A percentile compares a stretch with the other conserved stretches of the same genome.
These are phyloP conservation scores for Aureobasidium mangrovei DNA, from an alignment of 2,329 filamentous ascomycete species.

Conservation along the genomic window DNA sequence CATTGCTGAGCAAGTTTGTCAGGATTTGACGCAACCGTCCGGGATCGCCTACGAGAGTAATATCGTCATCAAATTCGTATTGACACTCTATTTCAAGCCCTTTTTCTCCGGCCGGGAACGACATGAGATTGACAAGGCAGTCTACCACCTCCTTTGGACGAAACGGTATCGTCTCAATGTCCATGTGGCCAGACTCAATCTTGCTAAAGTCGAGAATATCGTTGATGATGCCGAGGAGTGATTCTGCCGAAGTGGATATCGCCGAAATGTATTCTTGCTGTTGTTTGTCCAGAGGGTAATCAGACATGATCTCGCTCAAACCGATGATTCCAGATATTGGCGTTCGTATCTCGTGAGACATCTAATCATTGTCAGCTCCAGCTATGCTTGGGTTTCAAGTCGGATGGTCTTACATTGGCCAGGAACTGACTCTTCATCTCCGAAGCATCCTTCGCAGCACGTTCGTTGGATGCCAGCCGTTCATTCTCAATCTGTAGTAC, in stretches of 20 bases:
- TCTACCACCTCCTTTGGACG: not conserved
- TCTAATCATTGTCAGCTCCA: not conserved
- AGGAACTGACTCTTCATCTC: constrained; percentile 15
- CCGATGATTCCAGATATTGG: constrained; percentile 16
- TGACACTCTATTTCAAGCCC: constrained; percentile 9
- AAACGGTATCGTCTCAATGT: constrained; percentile 15
- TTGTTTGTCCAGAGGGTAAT: constrained; percentile 11
- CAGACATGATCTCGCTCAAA: constrained; percentile 11
- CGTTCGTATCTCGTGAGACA: constrained; percentile 16
- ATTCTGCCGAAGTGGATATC: constrained; percentile 12
- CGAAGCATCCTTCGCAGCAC: constrained; percentile 9
- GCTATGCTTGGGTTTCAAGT: not conserved
- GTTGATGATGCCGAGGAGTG: constrained; percentile 14
- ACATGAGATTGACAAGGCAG: constrained; percentile 10
- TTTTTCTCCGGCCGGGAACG: constrained; percentile 9
- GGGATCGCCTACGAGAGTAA: constrained; percentile 13
- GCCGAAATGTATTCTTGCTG: constrained; percentile 9
- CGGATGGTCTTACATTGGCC: constrained; percentile 3
- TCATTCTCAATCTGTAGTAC: constrained; percentile 11
- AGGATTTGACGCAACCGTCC: constrained; percentile 12
- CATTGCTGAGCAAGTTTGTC: constrained; percentile 13
- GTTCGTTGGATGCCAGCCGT: constrained; percentile 5
- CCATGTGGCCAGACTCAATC: constrained; percentile 14
- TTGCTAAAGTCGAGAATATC: constrained; percentile 16
- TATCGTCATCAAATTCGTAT: constrained; percentile 1